Evolutionary conservation across 345 rosid genomes (phyloP), one percentile per base, ranked within the genome.

Genomic region (Arabidopsis suecica): DNA sequence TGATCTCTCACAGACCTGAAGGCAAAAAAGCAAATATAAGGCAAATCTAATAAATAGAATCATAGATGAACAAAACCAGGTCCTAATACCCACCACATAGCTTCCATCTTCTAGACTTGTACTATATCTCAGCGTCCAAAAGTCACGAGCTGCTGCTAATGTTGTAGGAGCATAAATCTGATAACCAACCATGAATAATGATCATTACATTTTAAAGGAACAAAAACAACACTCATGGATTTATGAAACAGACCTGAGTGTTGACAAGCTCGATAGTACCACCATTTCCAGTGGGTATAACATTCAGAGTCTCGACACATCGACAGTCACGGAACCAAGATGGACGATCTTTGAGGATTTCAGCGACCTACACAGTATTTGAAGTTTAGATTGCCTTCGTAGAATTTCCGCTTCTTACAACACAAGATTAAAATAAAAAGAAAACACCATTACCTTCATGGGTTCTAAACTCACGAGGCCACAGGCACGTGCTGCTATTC

Each of bases 391-490:
- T 2, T 23, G 25, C 32, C 32, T 63, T 28, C 11, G 30, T 2
- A 37, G 45, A 36, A 22, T 0, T 1, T 49, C 7, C 5, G 4
- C 49, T 25, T 23, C 28, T 32, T 25, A 45, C 28, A 61, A 65
- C 42, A 23, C 32, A 50, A 54, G 42, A 58, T 7, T 16, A 2
- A 37, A 51, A 4, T 40, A 42, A 50, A 32, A n/a, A 32, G 14
- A 0, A 33, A 25, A 60, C 50, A 40, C 14, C 4, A 49, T 48
- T 82, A 94, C 98, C 98, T 94, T 90, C 34, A 84, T 88, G 87
- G 98, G 98, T 85, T 94, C 97, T 67, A 94, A 87, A 84, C 97
- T 90, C 90, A 94, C 97, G 50, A 94, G 97, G 85, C 98, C 93
- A 38, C 97, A 94, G 82, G 96, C 98, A 80, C 97, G 97, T 68